Conservation (phyloP, 2,329 filamentous ascomycete genomes). For the Furcasterigmium furcatum region DNA sequence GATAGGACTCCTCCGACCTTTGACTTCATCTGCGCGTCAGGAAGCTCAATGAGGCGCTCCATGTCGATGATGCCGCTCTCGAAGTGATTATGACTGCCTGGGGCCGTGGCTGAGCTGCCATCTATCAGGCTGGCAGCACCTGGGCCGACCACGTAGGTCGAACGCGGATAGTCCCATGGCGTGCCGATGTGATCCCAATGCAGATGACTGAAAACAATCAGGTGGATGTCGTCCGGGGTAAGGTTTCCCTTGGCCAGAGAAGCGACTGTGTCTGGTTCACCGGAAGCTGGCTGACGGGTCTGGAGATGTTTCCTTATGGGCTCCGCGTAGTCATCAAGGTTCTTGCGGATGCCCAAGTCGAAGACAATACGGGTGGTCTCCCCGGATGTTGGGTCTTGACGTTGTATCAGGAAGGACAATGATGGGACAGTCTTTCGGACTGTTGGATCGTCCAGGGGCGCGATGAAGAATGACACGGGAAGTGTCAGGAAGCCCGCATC, state of each 20-base stretch:
- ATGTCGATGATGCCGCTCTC: not conserved
- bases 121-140: conserved; percentile 20
- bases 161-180: conserved; percentile 43
- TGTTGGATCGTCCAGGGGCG: not conserved
- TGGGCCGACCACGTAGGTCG: conserved; percentile 47
- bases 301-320: not conserved
- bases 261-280: not conserved
- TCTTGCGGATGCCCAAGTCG: not conserved
- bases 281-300: not conserved
- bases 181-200: conserved; percentile 58
- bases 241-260: not conserved
- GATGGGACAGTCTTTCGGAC: not conserved
- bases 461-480: not conserved
- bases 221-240: conserved; percentile 17
- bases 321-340: not conserved
- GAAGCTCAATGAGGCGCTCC: not conserved
- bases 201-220: conserved; percentile 45
- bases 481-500: not conserved
- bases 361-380: not conserved
- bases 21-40: too few relatives aligned
- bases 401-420: not conserved
- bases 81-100: not conserved
- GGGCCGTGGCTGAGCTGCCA: not conserved
- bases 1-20: too few relatives aligned
- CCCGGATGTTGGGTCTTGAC: not conserved